Evolutionary conservation across 345 rosid species (phyloP).

Genomic region (Psidium friedrichsthalianum): DNA sequence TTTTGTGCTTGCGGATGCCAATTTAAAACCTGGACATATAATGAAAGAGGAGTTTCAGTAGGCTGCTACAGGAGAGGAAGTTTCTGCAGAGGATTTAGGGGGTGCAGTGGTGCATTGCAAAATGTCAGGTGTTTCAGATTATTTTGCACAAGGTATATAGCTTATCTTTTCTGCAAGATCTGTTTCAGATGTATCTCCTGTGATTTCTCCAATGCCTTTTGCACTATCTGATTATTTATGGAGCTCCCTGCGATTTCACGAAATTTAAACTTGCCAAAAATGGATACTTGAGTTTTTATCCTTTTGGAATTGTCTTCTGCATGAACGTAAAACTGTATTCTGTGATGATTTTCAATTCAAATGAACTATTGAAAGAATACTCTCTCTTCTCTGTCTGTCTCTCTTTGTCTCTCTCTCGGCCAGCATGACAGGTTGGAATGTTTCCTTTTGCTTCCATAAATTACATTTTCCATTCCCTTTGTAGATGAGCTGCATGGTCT

Average conservation of each 20-base stretch:
- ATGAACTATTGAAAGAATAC: neutral
- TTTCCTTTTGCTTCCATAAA: neutral
- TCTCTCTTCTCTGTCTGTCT: neutral
- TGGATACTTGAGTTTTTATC: neutral
- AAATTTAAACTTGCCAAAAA: neutral
- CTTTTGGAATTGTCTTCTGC: neutral
- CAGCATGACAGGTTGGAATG: neutral
- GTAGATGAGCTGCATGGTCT: conserved; percentile 95
- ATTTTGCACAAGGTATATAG: conserved; percentile 88
- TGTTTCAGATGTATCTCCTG: neutral
- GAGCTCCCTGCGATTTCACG: neutral
- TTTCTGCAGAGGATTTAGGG: conserved; percentile 91
- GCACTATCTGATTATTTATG: neutral
- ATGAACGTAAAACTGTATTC: neutral
- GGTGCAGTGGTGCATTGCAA: conserved; percentile 88
- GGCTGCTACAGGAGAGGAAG: conserved; percentile 99
- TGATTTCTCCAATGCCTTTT: conserved; percentile 9
- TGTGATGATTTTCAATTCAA: neutral
- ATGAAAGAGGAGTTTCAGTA: conserved; percentile 32
- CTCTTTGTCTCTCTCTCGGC: neutral
- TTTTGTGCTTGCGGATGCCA: neutral
- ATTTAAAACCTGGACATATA: neutral
- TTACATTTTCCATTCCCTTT: neutral
- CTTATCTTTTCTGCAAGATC: neutral
- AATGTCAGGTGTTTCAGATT: conserved; percentile 89